Evolutionary conservation across 805 yeast species (phyloP), one percentile per base, ranked within the genome.

Genomic region (Metschnikowia arizonensis): DNA sequence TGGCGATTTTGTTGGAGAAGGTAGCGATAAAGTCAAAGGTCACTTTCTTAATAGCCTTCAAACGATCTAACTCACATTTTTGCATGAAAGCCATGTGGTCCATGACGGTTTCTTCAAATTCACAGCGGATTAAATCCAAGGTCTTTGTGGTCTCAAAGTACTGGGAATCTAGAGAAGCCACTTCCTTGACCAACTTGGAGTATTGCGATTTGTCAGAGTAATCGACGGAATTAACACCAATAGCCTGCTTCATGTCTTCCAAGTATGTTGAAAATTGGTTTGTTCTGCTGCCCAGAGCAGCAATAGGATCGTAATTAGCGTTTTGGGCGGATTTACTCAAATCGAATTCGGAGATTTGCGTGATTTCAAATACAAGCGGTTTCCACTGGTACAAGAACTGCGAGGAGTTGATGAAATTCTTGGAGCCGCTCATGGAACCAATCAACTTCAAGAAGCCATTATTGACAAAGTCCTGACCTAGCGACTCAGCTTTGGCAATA

Each of bases 361-460:
- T 62, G 33, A 78, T 67, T 49, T 76, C 79, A 58, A 77, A 85
- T 1, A 86, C 85, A 48, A 73, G 64, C 3, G 81, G 81, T 50
- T 80, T 82, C 96, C 96, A 88, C 63, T 87, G 96, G 58, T 87
- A 88, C 56, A 69, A 74, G 61, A 83, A 79, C 45, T 81, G 83
- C 2, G 88, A 78, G 17, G 88, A 80, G 61, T 85, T 87, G 44
- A 83, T 88, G 63, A 88, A 88, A 42, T 64, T 69, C 38, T 68
- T 68, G 39, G 77, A 74, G 28, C 59, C 61, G 28, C 57, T 46
- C 57, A 81, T 78, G 40, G 80, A 74, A 5, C 91, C 91, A 37
- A 85, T 80, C 26, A 81, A 71, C 50, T 81, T 73, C 29, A 87
- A 60, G 50, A 76, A 83, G 0, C 88, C 90, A 41, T 73, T 61